These are phyloP conservation scores for Pestalotiopsis sp. DNA, from an alignment of 2,329 filamentous ascomycete genomes.

Conservation along the genomic window DNA sequence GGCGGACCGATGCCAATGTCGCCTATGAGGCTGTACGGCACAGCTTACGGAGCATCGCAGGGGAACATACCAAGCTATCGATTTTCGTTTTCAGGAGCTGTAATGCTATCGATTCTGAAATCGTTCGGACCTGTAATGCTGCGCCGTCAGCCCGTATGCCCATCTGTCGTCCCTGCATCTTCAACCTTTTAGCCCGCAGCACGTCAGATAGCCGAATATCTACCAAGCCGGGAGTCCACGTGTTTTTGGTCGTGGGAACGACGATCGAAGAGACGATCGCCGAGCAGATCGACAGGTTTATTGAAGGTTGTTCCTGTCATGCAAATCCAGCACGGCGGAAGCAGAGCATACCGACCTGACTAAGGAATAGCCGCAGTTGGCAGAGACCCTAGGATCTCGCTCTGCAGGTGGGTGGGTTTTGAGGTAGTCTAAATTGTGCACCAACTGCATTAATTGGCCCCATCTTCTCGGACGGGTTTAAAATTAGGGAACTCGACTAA, in stretches of 20 bases:
- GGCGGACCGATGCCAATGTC: background rate
- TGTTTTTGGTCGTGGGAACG: background rate
- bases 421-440: constrained; percentile 1
- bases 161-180: constrained; percentile 1
- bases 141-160: background rate
- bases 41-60: background rate
- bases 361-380: background rate
- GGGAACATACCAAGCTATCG: background rate
- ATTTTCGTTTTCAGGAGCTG: background rate
- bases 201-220: background rate
- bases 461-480: background rate
- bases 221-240: background rate
- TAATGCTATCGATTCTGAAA: background rate
- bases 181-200: background rate
- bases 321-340: background rate
- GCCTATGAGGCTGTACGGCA: constrained; percentile 4
- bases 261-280: background rate
- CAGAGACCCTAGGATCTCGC: background rate
- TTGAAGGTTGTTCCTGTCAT: constrained; percentile 6
- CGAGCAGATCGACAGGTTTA: constrained; percentile 9
- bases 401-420: background rate
- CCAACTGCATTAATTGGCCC: constrained; percentile 3
- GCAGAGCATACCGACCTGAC: background rate
- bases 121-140: background rate
- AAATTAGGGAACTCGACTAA: constrained; percentile 7